Evolutionary conservation across 2,329 filamentous ascomycete genomes (phyloP).

Genomic region (Phialophora expanda): DNA sequence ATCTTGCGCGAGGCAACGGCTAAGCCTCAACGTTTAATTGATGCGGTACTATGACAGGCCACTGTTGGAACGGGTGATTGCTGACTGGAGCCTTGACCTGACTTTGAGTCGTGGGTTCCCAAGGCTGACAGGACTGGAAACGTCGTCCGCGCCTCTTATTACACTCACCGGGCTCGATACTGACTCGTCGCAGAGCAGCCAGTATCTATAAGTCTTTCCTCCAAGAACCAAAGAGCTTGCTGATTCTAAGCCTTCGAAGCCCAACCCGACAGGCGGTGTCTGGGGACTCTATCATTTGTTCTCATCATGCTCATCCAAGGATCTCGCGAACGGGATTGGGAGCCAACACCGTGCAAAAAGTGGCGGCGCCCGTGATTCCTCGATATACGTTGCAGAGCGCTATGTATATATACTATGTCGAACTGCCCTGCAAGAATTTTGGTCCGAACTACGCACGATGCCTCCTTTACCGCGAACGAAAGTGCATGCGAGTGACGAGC

Average conservation of each 20-base stretch:
- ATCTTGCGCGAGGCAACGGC: neutral
- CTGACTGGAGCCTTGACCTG: neutral
- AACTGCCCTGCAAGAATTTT: neutral
- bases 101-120: neutral
- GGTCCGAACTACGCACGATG: neutral
- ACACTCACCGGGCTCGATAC: neutral
- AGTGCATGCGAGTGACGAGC: too few relatives aligned
- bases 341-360: neutral
- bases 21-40: neutral
- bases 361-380: neutral
- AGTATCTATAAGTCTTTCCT: conserved; percentile 6
- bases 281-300: conserved; percentile 2
- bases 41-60: neutral
- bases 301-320: neutral
- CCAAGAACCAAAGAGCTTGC: conserved; percentile 4
- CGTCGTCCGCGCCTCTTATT: neutral
- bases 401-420: neutral
- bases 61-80: neutral
- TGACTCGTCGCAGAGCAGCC: neutral
- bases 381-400: neutral
- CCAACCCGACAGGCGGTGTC: conserved; percentile 5
- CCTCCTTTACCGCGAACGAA: too few relatives aligned
- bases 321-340: neutral
- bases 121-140: neutral
- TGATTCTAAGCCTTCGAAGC: conserved; percentile 9